phyloP scores from a whole-genome alignment of 148 eudicot species.

The Limonium bicolor region DNA sequence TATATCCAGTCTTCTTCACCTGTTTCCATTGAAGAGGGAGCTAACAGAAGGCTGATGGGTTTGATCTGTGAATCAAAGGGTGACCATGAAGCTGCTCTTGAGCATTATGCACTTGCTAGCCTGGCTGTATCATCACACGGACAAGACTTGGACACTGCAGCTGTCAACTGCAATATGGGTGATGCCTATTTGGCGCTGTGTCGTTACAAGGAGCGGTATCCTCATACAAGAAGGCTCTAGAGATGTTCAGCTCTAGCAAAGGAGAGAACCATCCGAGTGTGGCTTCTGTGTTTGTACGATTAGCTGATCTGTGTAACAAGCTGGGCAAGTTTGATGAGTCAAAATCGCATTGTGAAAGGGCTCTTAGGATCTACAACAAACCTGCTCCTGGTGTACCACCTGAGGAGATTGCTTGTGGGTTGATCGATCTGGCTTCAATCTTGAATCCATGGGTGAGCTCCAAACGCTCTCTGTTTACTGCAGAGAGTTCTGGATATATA shows the following conservation, averaged over 20 bases:
- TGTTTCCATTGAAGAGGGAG: slow-evolving; percentile 5
- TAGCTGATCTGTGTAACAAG: slow-evolving; percentile 6
- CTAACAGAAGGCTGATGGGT: slow-evolving; percentile 5
- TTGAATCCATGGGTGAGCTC: slow-evolving; percentile 7
- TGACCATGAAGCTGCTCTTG: slow-evolving; percentile 2
- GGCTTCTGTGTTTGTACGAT: slow-evolving; percentile 1
- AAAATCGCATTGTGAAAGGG: slow-evolving; percentile 6
- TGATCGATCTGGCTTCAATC: slow-evolving; percentile 4
- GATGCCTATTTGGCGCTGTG: slow-evolving; percentile 2
- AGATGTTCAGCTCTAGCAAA: slow-evolving; percentile 1
- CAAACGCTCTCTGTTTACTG: background rate
- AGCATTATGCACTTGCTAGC: slow-evolving; percentile 3
- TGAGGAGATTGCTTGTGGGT: slow-evolving; percentile 5
- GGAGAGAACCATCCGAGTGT: slow-evolving; percentile 7
- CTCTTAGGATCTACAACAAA: slow-evolving; percentile 2
- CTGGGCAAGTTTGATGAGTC: slow-evolving; percentile 4
- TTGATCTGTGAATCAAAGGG: slow-evolving; percentile 7
- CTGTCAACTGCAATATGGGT: slow-evolving; percentile 1
- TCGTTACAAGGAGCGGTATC: slow-evolving; percentile 2
- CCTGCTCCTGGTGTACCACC: slow-evolving; percentile 1
- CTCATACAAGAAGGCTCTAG: slow-evolving; percentile 7
- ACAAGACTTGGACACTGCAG: slow-evolving; percentile 4
- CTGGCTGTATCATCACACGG: slow-evolving; percentile 2
- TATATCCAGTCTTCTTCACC: background rate
- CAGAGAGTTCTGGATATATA: slow-evolving; percentile 1